Conservation (phyloP, 305 asterid genomes). For the Rubia balearica region DNA sequence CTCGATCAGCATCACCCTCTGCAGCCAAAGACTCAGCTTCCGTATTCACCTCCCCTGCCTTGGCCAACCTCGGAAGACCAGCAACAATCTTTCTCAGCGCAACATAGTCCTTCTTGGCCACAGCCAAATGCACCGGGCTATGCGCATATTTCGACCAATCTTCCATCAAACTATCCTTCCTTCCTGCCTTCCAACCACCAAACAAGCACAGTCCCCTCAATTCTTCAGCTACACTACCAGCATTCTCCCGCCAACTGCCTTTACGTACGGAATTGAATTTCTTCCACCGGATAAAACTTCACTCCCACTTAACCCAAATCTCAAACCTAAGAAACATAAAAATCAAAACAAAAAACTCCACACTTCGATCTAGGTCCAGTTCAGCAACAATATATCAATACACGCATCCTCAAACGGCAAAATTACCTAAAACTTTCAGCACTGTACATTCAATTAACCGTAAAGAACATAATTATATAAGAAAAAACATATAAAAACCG, state of each 20-base stretch:
- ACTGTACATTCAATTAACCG: neutral
- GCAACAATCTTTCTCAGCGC: constrained; percentile 55
- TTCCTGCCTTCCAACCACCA: constrained; percentile 10
- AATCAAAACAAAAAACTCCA: constrained; percentile 9
- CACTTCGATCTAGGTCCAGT: constrained; percentile 31
- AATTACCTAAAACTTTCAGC: neutral
- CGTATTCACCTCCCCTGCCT: constrained; percentile 82
- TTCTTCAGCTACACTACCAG: constrained; percentile 19
- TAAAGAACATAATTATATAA: neutral
- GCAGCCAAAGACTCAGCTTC: constrained; percentile 84
- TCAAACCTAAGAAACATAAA: constrained; percentile 24
- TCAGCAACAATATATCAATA: constrained; percentile 17
- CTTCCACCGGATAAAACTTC: constrained; percentile 27
- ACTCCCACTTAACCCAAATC: constrained; percentile 29
- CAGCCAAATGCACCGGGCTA: constrained; percentile 87
- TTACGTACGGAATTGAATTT: neutral
- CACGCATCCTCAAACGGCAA: neutral
- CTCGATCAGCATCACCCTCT: constrained; percentile 73
- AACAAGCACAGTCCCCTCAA: constrained; percentile 16
- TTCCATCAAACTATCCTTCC: constrained; percentile 41
- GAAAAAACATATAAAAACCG: neutral
- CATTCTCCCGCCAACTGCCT: constrained; percentile 25
- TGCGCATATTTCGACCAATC: constrained; percentile 74
- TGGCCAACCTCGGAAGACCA: constrained; percentile 62
- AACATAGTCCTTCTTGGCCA: constrained; percentile 57